Conservation (phyloP, 2,329 filamentous ascomycete species). For the Stagonosporopsis vannaccii region DNA sequence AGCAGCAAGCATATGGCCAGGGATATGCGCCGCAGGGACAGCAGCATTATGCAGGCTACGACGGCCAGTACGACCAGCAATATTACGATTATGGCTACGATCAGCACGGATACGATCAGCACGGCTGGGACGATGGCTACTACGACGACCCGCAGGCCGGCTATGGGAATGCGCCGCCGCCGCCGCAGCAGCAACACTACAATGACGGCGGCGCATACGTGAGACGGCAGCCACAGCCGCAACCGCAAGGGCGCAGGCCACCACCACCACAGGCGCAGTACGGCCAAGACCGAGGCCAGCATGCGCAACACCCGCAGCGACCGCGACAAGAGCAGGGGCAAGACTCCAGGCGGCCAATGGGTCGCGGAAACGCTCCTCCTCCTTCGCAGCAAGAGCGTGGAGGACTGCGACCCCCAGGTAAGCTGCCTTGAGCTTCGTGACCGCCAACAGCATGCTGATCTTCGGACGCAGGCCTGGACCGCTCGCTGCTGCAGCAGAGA, state of each 20-base stretch:
- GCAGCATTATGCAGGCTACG: slow-evolving; percentile 41
- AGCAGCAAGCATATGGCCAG: slow-evolving; percentile 20
- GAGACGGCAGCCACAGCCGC: slow-evolving; percentile 25
- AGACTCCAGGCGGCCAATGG: slow-evolving; percentile 38
- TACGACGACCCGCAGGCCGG: slow-evolving; percentile 40
- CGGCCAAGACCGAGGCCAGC: slow-evolving; percentile 37
- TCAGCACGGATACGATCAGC: slow-evolving; percentile 42
- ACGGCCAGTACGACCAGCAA: slow-evolving; percentile 40
- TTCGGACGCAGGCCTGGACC: slow-evolving; percentile 35
- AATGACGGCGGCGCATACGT: slow-evolving; percentile 32
- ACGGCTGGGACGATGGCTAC: slow-evolving; percentile 43
- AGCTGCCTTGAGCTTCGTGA: slow-evolving; percentile 14
- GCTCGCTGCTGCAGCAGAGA: slow-evolving; percentile 38
- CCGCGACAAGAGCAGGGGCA: slow-evolving; percentile 36
- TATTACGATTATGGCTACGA: slow-evolving; percentile 46
- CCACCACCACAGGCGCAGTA: slow-evolving; percentile 34
- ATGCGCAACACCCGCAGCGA: slow-evolving; percentile 34
- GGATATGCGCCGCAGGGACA: slow-evolving; percentile 28
- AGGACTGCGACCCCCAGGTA: slow-evolving; percentile 40
- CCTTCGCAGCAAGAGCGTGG: slow-evolving; percentile 34
- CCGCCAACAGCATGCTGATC: not conserved
- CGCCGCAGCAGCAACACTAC: slow-evolving; percentile 34
- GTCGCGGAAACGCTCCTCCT: slow-evolving; percentile 32
- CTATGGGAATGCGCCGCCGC: slow-evolving; percentile 32
- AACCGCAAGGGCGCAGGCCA: slow-evolving; percentile 22